Conservation (phyloP, 495 filamentous ascomycete genomes). For the Annulohypoxylon maeteangense region DNA sequence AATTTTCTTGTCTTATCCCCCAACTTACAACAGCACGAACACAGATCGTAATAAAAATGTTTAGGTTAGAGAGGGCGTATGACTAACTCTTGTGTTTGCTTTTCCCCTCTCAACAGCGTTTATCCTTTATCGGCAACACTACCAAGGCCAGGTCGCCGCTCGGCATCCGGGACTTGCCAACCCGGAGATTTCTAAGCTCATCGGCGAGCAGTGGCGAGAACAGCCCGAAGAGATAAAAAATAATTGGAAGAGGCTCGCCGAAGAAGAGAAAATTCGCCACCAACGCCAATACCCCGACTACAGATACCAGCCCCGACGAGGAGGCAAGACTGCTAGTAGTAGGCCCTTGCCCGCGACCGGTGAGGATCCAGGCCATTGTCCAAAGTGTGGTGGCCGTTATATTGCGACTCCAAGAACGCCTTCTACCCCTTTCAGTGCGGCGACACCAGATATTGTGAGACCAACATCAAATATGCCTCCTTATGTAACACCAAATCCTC, state of each 20-base stretch:
- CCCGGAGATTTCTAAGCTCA: slow-evolving; percentile 98
- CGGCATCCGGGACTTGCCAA: slow-evolving; percentile 91
- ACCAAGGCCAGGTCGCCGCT: slow-evolving; percentile 82
- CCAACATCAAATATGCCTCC: slow-evolving; percentile 36
- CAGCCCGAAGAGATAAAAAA: slow-evolving; percentile 79
- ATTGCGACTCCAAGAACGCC: slow-evolving; percentile 67
- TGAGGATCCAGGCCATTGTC: slow-evolving; percentile 64
- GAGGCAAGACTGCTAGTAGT: slow-evolving; percentile 59
- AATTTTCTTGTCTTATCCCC: slow-evolving; percentile 38
- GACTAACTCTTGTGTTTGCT: slow-evolving; percentile 35
- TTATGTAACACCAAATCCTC: slow-evolving; percentile 40
- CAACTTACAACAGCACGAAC: slow-evolving; percentile 14
- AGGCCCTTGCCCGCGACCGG: slow-evolving; percentile 49
- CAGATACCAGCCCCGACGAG: slow-evolving; percentile 89
- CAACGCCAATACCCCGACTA: slow-evolving; percentile 92
- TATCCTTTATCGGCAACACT: slow-evolving; percentile 95
- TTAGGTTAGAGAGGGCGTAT: slow-evolving; percentile 1
- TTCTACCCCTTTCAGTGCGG: slow-evolving; percentile 58
- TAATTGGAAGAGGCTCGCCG: slow-evolving; percentile 89
- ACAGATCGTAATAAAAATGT: slow-evolving; percentile 11
- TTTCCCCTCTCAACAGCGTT: slow-evolving; percentile 72
- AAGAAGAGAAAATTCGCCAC: slow-evolving; percentile 94
- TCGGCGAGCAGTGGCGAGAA: slow-evolving; percentile 89
- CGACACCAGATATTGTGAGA: slow-evolving; percentile 41
- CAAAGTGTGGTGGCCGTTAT: slow-evolving; percentile 70